Base-by-base conservation (phyloP, 345 rosid species). In the Moricandia arvensis region DNA sequence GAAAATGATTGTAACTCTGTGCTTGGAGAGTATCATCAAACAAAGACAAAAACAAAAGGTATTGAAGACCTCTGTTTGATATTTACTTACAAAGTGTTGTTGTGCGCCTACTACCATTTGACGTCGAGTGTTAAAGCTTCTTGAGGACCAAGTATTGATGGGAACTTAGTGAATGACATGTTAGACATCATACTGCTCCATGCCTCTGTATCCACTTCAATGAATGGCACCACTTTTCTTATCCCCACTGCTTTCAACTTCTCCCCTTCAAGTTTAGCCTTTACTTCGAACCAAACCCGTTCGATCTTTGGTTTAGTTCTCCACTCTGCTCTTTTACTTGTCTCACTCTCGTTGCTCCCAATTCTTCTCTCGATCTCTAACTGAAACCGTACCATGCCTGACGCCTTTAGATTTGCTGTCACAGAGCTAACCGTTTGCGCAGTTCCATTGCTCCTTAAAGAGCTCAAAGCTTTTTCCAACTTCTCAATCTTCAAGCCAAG, bases 91-190 rank as follows among this genome's bases (percentile, higher is more conserved):
- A 78, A 55, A 67, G 60, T 66, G 68, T 72, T 72, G 68, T 55
- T 9, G 7, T 9, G 60, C 8, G 10, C 0, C 81, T 86, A 89
- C 91, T 89, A 90, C 96, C 97, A 91, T 82, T 87, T 91, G 66
- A 91, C 85, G 79, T 83, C 96, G 74, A 91, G 85, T 31, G 96
- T 91, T 71, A 91, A 80, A 66, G 97, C 86, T 80, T 91, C 96
- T 7, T 88, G 83, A 76, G 91, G 96, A 66, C 83, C 88, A 34
- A 91, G 86, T 43, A 88, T 70, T 9, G 91, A 87, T 26, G 95
- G 86, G 75, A 89, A 88, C 89, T 87, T 83, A 0, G 96, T 91
- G 61, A 89, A 91, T 18, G 96, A 89, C 65, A 89, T 80, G 47
- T 91, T 89, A 5, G 82, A 86, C 87, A 88, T 81, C 16, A 90